Percentiles rank a stretch among this genome's conserved stretches.
phyloP scores from a whole-genome alignment of 164 flowering plant species.

The Akebia trifoliata region DNA sequence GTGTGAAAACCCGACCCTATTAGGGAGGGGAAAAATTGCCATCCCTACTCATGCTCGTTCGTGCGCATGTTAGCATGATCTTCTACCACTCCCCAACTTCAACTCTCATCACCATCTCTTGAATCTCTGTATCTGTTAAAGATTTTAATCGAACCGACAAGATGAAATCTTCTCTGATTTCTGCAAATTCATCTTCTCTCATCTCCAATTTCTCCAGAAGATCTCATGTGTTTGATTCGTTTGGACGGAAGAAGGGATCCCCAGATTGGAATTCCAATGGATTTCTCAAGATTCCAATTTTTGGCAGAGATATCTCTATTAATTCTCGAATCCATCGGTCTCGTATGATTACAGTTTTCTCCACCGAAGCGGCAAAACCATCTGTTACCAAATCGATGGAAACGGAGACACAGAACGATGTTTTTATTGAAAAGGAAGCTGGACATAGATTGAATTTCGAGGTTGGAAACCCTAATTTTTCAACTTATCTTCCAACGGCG shows the following conservation, averaged over 20 bases:
- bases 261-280: conserved; percentile 9
- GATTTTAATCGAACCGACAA: too few species aligned
- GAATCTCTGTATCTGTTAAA: too few species aligned
- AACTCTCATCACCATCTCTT: too few species aligned
- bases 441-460: conserved; percentile 25
- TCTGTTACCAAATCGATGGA: not conserved
- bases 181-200: conserved; percentile 14
- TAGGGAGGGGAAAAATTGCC: too few species aligned
- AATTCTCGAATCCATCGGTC: conserved; percentile 9
- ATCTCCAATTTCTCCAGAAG: conserved; percentile 4
- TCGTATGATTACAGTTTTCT: conserved; percentile 15
- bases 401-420: conserved; percentile 1
- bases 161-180: conserved; percentile 19
- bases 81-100: too few species aligned
- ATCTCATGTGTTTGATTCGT: not conserved
- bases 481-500: conserved; percentile 21
- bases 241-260: conserved; percentile 2
- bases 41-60: too few species aligned
- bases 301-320: not conserved
- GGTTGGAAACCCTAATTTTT: conserved; percentile 37
- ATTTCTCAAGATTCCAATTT: conserved; percentile 4
- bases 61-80: too few species aligned
- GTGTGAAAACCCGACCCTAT: too few species aligned
- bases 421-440: conserved; percentile 2
- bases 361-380: not conserved